Percentiles rank a stretch among this genome's conserved stretches.
Evolutionary conservation across 192 early-diverging fungal species (phyloP).

Genomic region (Anaeromyces robustus): DNA sequence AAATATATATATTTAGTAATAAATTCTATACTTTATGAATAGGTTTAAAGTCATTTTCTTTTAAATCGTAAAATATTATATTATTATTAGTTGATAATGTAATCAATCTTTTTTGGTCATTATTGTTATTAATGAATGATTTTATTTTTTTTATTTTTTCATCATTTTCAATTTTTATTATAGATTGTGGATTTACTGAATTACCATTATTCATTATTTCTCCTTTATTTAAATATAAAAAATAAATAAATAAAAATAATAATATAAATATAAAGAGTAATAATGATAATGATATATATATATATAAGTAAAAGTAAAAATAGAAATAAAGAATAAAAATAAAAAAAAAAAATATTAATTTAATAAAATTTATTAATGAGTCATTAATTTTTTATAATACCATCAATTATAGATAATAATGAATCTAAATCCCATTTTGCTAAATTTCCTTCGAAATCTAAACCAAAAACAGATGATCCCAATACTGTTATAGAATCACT

Average conservation of each 20-base stretch:
- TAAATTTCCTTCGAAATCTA: background rate
- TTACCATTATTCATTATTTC: background rate
- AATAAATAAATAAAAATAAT: too few relatives aligned
- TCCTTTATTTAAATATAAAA: too few relatives aligned
- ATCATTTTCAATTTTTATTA: background rate
- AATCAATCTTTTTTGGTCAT: background rate
- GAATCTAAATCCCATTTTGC: background rate
- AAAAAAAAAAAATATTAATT: too few relatives aligned
- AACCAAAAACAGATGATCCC: background rate
- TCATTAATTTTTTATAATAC: background rate
- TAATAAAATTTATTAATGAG: background rate
- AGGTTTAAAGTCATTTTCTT: background rate
- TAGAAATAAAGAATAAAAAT: too few relatives aligned
- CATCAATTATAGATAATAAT: background rate
- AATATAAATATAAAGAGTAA: too few relatives aligned
- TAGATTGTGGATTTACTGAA: background rate
- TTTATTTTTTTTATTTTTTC: background rate
- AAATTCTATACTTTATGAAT: background rate
- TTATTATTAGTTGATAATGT: background rate
- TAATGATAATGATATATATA: too few relatives aligned
- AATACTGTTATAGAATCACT: background rate
- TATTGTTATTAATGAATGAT: background rate
- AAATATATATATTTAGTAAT: background rate
- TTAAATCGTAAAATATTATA: background rate
- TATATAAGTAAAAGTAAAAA: too few relatives aligned